Evolutionary conservation across 73 alveolate species (phyloP).

Genomic region (Paramecium bursaria): DNA sequence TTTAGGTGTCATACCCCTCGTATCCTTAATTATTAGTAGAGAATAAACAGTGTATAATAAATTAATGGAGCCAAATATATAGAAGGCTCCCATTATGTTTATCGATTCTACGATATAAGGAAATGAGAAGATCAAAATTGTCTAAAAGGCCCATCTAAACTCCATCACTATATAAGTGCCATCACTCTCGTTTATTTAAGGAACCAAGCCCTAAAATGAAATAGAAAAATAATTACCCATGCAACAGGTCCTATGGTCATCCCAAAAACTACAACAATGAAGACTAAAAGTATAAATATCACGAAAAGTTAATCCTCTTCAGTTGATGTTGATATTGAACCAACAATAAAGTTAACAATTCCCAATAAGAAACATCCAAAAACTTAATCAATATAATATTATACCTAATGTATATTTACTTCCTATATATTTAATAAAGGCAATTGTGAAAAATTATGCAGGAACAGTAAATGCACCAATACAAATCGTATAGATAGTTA

Average conservation of each 20-base stretch:
- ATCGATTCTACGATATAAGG: slow-evolving; percentile 25
- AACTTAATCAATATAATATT: background rate
- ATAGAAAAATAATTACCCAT: background rate
- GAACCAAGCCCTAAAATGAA: slow-evolving; percentile 12
- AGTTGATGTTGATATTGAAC: background rate
- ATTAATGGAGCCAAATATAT: background rate
- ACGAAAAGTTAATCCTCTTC: background rate
- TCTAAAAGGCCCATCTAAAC: slow-evolving; percentile 36
- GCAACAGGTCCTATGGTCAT: slow-evolving; percentile 28
- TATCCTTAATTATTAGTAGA: background rate
- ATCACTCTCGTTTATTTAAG: slow-evolving; percentile 51
- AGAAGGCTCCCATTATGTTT: slow-evolving; percentile 22
- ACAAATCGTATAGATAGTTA: slow-evolving; percentile 24
- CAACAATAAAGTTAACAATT: background rate
- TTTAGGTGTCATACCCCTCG: slow-evolving; percentile 9
- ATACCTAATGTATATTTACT: slow-evolving; percentile 13
- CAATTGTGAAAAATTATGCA: slow-evolving; percentile 11
- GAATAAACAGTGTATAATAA: slow-evolving; percentile 1
- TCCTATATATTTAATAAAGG: background rate
- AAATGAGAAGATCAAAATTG: slow-evolving; percentile 20
- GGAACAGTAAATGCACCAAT: slow-evolving; percentile 11
- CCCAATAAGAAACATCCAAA: slow-evolving; percentile 25
- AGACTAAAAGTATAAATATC: slow-evolving; percentile 20
- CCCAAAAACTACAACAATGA: slow-evolving; percentile 30
- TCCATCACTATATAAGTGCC: slow-evolving; percentile 37